Evolutionary conservation across 2,329 filamentous ascomycete genomes (phyloP).

Genomic region (Alternaria gaisen): DNA sequence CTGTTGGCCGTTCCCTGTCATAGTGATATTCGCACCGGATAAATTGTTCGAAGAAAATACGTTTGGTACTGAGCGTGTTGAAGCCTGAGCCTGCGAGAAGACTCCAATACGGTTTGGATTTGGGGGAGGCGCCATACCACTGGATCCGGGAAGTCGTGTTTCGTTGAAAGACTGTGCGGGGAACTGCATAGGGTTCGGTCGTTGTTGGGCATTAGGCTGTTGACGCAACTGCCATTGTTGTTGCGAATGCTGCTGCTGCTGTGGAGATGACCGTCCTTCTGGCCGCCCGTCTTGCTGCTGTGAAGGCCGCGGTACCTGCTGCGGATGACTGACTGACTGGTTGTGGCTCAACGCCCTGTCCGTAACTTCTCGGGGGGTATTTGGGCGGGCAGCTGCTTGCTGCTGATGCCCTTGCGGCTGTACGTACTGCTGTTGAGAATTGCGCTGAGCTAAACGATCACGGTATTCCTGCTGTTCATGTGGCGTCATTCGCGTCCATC

Average conservation of each 20-base stretch:
- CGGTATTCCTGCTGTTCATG: not conserved
- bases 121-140: not conserved
- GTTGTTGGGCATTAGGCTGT: not conserved
- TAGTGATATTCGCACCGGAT: not conserved
- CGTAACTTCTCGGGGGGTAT: too few species aligned
- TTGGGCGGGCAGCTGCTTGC: not conserved
- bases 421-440: not conserved
- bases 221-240: not conserved
- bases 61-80: not conserved
- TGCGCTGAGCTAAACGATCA: not conserved
- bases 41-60: not conserved
- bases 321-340: too few species aligned
- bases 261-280: not conserved
- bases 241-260: not conserved
- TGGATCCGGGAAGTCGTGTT: not conserved
- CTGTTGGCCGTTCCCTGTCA: not conserved
- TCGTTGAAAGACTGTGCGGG: not conserved
- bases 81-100: not conserved
- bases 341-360: too few species aligned
- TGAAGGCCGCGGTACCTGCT: not conserved
- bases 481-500: not conserved
- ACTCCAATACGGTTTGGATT: not conserved
- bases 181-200: not conserved
- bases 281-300: not conserved
- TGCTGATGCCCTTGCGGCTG: not conserved